Evolutionary conservation across 352 stramenopile genomes (phyloP).

Genomic region (Phytopythium sindhum): DNA sequence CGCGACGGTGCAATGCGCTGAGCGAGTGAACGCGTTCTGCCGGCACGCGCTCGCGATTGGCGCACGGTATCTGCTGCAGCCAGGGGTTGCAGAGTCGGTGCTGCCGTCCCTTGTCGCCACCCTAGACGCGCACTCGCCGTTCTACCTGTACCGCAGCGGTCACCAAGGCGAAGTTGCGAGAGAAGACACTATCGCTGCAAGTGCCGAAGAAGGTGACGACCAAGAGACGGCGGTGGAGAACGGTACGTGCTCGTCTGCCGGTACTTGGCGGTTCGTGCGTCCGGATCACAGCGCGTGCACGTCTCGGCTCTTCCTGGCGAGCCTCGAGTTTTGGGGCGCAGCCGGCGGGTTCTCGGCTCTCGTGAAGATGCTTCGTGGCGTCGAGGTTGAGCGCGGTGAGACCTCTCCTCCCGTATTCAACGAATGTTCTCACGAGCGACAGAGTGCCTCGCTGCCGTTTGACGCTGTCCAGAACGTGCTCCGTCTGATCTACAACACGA

Average conservation of each 20-base stretch:
- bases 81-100: slow-evolving; percentile 22
- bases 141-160: slow-evolving; percentile 42
- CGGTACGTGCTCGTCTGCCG: too few relatives aligned
- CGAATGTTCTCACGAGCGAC: neutral
- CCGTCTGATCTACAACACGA: slow-evolving; percentile 53
- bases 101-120: slow-evolving; percentile 40
- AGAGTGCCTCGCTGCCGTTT: slow-evolving; percentile 16
- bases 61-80: slow-evolving; percentile 20
- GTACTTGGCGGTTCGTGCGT: slow-evolving; percentile 10
- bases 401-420: too few relatives aligned
- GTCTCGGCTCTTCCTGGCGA: slow-evolving; percentile 38
- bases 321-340: slow-evolving; percentile 52
- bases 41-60: slow-evolving; percentile 36
- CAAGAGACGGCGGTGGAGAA: neutral
- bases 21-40: slow-evolving; percentile 44
- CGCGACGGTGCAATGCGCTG: slow-evolving; percentile 16
- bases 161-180: neutral
- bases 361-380: slow-evolving; percentile 31
- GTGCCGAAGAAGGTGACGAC: neutral
- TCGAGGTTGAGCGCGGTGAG: neutral
- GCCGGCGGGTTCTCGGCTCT: slow-evolving; percentile 54
- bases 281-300: slow-evolving; percentile 11
- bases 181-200: neutral
- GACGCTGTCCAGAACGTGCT: slow-evolving; percentile 56
- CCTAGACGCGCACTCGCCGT: slow-evolving; percentile 52